Conservation (phyloP, 352 stramenopile species). For the Plasmopara viticola region DNA sequence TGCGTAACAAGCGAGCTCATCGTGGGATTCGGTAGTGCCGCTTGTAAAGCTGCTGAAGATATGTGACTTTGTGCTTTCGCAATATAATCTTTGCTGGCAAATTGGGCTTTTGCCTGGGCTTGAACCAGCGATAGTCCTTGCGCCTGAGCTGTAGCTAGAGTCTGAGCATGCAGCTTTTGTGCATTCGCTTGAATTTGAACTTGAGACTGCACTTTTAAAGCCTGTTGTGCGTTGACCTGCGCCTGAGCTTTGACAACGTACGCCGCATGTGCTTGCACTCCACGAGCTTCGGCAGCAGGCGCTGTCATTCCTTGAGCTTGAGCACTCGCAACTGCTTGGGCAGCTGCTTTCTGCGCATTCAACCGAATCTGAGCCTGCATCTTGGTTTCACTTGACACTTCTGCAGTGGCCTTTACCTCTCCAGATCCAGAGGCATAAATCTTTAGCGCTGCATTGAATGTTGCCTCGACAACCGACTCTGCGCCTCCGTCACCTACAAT, state of each 20-base stretch:
- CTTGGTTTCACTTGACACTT: conserved; percentile 61
- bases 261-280: conserved; percentile 75
- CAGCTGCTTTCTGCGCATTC: conserved; percentile 78
- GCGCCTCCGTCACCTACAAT: conserved; percentile 84
- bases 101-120: conserved; percentile 81
- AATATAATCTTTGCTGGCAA: conserved; percentile 87
- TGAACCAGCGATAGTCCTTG: conserved; percentile 82
- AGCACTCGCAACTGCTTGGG: conserved; percentile 67
- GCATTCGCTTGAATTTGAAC: conserved; percentile 87
- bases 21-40: conserved; percentile 36
- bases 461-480: conserved; percentile 88
- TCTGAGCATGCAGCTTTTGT: conserved; percentile 84
- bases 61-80: conserved; percentile 82
- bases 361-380: conserved; percentile 82
- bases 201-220: conserved; percentile 79
- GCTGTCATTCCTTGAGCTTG: conserved; percentile 73
- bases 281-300: conserved; percentile 62
- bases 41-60: conserved; percentile 53
- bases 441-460: conserved; percentile 82
- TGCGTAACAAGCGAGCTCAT: conserved; percentile 58
- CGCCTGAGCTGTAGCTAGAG: conserved; percentile 71
- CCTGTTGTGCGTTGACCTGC: conserved; percentile 79
- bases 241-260: conserved; percentile 83
- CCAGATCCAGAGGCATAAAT: conserved; percentile 32
- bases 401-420: conserved; percentile 25